Conservation (phyloP, 176 grass and related monocot genomes). For the Ensete ventricosum region DNA sequence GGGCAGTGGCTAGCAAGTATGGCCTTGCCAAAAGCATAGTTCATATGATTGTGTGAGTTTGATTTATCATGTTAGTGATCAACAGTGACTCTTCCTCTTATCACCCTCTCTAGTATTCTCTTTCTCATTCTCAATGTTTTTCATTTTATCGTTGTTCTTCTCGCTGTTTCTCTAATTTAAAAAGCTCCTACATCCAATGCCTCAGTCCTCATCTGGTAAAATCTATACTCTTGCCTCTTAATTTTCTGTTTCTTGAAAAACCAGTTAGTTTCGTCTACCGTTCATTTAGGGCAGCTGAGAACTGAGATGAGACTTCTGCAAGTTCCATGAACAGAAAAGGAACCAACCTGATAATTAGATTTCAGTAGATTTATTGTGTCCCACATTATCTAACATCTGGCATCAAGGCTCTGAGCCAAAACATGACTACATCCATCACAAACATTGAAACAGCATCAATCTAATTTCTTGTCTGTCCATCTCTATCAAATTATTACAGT, state of each 20-base stretch:
- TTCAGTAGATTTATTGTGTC: no score
- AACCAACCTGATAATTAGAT: neutral
- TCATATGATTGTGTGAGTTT: neutral
- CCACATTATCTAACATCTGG: neutral
- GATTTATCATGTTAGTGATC: neutral
- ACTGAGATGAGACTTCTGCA: neutral
- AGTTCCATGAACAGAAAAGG: neutral
- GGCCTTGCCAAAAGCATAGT: neutral
- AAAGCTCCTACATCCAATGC: neutral
- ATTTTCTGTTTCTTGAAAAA: neutral
- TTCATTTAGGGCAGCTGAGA: neutral
- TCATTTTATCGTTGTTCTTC: no score
- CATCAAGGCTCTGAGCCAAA: neutral
- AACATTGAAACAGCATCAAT: neutral
- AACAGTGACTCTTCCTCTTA: neutral
- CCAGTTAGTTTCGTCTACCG: neutral
- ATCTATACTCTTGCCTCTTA: neutral
- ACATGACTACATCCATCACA: neutral
- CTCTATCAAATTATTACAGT: neutral
- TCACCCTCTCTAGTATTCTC: neutral
- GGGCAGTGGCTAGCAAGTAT: neutral
- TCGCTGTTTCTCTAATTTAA: neutral
- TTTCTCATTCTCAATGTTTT: neutral
- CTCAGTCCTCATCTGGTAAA: neutral
- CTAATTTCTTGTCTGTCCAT: neutral